Percentiles rank a stretch among this genome's conserved stretches.
phyloP scores from a whole-genome alignment of 208 protist genomes.

The Angomonas ambiguus region DNA sequence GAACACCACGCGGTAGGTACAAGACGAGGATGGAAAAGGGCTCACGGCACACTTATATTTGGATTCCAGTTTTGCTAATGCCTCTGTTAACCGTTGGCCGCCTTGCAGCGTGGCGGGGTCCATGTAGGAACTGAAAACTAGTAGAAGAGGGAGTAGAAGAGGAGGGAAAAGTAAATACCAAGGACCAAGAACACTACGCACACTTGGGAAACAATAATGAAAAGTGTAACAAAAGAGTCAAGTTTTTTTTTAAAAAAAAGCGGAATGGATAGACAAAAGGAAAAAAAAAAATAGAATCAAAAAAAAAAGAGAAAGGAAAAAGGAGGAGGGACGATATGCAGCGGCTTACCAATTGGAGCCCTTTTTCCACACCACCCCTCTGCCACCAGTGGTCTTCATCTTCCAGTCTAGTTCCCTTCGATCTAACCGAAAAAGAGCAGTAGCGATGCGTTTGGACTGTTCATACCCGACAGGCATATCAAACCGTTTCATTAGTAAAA shows the following conservation, averaged over 20 bases:
- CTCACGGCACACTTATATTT: slow-evolving; percentile 57
- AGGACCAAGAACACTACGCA: not conserved
- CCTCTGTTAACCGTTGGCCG: slow-evolving; percentile 30
- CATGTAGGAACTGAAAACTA: slow-evolving; percentile 1
- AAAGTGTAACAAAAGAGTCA: not conserved
- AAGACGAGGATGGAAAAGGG: slow-evolving; percentile 24
- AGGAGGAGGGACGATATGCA: not conserved
- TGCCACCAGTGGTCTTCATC: slow-evolving; percentile 15
- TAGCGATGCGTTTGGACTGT: slow-evolving; percentile 15
- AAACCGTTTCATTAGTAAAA: slow-evolving; percentile 11
- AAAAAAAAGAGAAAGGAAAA: slow-evolving; percentile 4
- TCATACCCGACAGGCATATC: slow-evolving; percentile 11
- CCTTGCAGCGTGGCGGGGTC: not conserved
- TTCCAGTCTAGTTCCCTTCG: slow-evolving; percentile 24
- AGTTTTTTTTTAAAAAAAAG: too few species aligned
- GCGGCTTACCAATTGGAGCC: slow-evolving; percentile 13
- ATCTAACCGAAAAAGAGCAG: slow-evolving; percentile 7
- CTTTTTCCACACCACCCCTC: not conserved
- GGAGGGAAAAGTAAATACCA: slow-evolving; percentile 5
- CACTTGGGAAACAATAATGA: not conserved
- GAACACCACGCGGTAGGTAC: slow-evolving; percentile 47
- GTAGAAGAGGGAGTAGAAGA: slow-evolving; percentile 5
- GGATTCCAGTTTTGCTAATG: slow-evolving; percentile 26
- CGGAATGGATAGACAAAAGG: too few species aligned
- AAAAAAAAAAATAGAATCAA: slow-evolving; percentile 6